phyloP scores from a whole-genome alignment of 306 rosid genomes.

The Vigna trinervia region DNA sequence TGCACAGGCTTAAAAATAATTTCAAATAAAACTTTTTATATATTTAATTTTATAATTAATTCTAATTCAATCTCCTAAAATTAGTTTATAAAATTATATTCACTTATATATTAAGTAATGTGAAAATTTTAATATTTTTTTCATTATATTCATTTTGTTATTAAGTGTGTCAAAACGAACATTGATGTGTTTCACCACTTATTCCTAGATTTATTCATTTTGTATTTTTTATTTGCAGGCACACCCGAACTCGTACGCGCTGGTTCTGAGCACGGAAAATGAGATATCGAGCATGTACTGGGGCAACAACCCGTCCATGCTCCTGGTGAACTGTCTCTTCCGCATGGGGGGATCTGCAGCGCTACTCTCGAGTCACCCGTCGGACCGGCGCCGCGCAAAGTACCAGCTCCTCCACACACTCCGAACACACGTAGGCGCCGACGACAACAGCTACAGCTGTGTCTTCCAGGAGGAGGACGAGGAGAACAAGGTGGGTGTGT shows the following conservation, averaged over 20 bases:
- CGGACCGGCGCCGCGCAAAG: conserved; percentile 57
- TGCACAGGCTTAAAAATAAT: too few species aligned
- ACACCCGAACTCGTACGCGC: conserved; percentile 48
- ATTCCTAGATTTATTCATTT: too few species aligned
- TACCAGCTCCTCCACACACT: conserved; percentile 78
- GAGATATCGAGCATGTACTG: conserved; percentile 42
- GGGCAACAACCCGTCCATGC: conserved; percentile 53
- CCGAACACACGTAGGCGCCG: conserved; percentile 78
- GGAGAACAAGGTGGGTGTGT: conserved; percentile 55
- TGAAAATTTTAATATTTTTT: too few species aligned
- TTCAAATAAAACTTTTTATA: too few species aligned
- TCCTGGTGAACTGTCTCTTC: conserved; percentile 45
- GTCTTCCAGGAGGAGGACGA: conserved; percentile 73
- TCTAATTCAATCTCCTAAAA: too few species aligned
- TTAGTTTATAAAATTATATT: too few species aligned
- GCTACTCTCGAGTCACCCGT: conserved; percentile 44
- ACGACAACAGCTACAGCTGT: conserved; percentile 66
- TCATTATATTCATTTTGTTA: too few species aligned
- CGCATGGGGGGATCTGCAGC: conserved; percentile 54
- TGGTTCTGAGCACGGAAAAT: conserved; percentile 50
- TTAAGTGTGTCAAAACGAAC: too few species aligned
- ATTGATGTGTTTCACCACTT: too few species aligned
- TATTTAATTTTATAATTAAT: too few species aligned
- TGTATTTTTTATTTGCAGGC: background rate
- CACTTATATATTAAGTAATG: too few species aligned